Percentiles rank a stretch among this genome's conserved stretches.
Evolutionary conservation across 2,329 filamentous ascomycete genomes (phyloP).

Genomic region (Colletotrichum lini): DNA sequence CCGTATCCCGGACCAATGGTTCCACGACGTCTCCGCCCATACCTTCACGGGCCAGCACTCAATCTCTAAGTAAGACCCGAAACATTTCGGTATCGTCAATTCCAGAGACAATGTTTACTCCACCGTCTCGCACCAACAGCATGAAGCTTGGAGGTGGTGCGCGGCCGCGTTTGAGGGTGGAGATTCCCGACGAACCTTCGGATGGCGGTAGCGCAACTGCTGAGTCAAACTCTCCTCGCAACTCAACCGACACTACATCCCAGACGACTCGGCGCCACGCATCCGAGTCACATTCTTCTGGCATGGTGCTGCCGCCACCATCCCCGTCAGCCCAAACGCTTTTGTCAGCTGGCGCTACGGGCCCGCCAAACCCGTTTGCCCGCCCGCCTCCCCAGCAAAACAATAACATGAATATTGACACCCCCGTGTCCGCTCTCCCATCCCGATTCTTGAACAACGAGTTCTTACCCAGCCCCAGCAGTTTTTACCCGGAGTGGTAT

Average conservation of each 20-base stretch:
- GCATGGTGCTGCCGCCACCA: constrained; percentile 88
- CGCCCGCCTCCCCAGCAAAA: constrained; percentile 83
- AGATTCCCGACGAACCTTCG: constrained; percentile 93
- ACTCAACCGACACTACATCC: constrained; percentile 71
- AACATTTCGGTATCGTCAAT: constrained; percentile 72
- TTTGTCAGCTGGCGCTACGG: constrained; percentile 90
- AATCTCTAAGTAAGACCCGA: constrained; percentile 63
- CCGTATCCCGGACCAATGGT: constrained; percentile 64
- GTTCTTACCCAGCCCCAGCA: constrained; percentile 90
- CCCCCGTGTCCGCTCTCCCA: constrained; percentile 93
- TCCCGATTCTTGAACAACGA: constrained; percentile 92
- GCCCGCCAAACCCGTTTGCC: constrained; percentile 96
- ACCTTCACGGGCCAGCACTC: constrained; percentile 64
- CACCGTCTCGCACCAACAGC: constrained; percentile 85
- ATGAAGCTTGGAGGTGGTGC: constrained; percentile 76
- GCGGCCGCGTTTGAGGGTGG: constrained; percentile 89
- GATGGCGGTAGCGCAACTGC: constrained; percentile 81
- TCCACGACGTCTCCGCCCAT: constrained; percentile 70
- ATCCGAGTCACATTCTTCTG: constrained; percentile 69
- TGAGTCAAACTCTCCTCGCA: constrained; percentile 77
- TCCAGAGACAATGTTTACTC: constrained; percentile 75
- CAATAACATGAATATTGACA: constrained; percentile 64
- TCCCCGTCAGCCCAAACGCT: constrained; percentile 90
- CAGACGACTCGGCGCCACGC: constrained; percentile 64
- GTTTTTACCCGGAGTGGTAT: constrained; percentile 94